Evolutionary conservation across 2,329 filamentous ascomycete genomes (phyloP), one percentile per base, ranked within the genome.

Genomic region (Thielaviopsis punctulata): DNA sequence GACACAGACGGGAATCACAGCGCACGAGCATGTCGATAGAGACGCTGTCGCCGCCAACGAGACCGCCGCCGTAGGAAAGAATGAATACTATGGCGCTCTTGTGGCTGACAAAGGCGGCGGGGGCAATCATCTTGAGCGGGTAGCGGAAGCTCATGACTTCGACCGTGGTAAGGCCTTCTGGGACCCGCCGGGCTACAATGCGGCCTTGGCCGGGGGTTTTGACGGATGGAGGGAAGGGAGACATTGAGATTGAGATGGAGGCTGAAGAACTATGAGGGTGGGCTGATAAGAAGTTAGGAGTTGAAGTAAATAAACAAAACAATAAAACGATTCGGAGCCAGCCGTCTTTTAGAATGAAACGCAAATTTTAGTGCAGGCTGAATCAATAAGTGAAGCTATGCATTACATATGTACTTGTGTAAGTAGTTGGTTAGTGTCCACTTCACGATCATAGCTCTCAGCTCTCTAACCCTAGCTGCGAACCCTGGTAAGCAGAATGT

Each of bases 21-120:
- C 77, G 76, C 47, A 95, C 71, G 9, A 75, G 73, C 56, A 95
- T 75, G 19, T 72, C 70, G 23, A 98, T 76, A 60, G 82, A 72
- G 64, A 96, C 82, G 57, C 77, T 72, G 65, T 98, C 92, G 43
- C 89, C 88, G 12, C 84, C 86, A 1, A 98, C 85, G 13, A 98
- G 77, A 1, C 92, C 92, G 44, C 92, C 92, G 48, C 92, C 92
- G 63, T 96, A 98, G 0, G 89, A 95, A 48, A 98, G 75, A 36
- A 96, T 73, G 63, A 95, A 96, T 41, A 95, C 80, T 27, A 92
- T 77, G 8, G 88, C 75, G 53, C 85, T 85, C 57, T 75, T 73
- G 53, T 80, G 74, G 41, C 76, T 70, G 47, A 75, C 72, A 5
- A 80, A 71, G 10, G 83, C 77, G 13, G 81, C 75, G 1, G 90